These are phyloP conservation scores for Colletotrichum lentis DNA, from an alignment of 2,329 filamentous ascomycete species.

Conservation along the genomic window DNA sequence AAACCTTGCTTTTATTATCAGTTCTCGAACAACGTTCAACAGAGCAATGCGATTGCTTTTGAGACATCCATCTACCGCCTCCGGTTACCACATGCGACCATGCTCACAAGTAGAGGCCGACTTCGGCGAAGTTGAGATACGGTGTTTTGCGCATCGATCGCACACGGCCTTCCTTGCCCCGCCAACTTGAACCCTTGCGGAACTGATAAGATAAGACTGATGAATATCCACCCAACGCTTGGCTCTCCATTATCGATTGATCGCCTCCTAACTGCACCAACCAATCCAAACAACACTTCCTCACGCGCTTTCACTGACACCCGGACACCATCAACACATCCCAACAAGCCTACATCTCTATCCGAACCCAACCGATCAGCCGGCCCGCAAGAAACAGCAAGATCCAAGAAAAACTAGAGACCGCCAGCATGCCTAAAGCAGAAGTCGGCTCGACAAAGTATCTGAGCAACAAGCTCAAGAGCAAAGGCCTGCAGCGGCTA, in stretches of 20 bases:
- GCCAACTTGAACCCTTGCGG: constrained; percentile 9
- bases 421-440: constrained; percentile 81
- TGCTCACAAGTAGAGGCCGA: constrained; percentile 27
- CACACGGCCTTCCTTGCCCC: constrained; percentile 22
- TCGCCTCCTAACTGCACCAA: neutral
- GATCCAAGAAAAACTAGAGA: neutral
- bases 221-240: neutral
- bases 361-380: neutral
- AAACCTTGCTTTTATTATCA: neutral
- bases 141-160: neutral
- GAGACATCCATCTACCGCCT: neutral
- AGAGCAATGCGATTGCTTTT: no score
- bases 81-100: constrained; percentile 11
- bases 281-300: neutral
- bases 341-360: neutral
- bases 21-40: no score
- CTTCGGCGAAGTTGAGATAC: constrained; percentile 32
- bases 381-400: no score
- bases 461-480: constrained; percentile 89
- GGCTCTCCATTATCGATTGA: neutral
- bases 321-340: neutral
- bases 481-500: constrained; percentile 78
- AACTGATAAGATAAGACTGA: constrained; percentile 31
- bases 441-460: constrained; percentile 93
- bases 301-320: neutral